These are phyloP conservation scores for Metschnikowia matae DNA, from an alignment of 805 yeast genomes.

Conservation along the genomic window DNA sequence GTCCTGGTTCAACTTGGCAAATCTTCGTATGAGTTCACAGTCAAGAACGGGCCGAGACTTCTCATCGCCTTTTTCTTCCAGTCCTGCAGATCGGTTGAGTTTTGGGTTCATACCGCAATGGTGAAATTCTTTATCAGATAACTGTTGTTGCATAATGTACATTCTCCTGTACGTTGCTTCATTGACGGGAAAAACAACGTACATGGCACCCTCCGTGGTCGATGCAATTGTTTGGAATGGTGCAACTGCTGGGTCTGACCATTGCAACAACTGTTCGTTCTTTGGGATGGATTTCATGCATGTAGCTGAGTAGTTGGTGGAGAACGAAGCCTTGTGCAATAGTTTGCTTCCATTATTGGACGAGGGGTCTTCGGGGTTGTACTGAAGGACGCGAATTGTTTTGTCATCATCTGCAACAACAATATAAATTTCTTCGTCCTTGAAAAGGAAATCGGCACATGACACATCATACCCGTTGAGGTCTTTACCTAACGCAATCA, in stretches of 20 bases:
- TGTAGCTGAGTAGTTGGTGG: conserved; percentile 58
- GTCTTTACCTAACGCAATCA: conserved; percentile 76
- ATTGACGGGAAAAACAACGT: conserved; percentile 65
- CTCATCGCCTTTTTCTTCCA: conserved; percentile 30
- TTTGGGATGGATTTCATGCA: conserved; percentile 47
- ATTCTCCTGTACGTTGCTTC: conserved; percentile 77
- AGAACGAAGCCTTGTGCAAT: conserved; percentile 65
- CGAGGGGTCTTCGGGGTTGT: conserved; percentile 87
- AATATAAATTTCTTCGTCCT: conserved; percentile 64
- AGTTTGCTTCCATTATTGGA: conserved; percentile 78
- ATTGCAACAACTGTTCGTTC: conserved; percentile 30
- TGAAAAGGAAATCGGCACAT: conserved; percentile 71
- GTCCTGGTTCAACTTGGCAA: conserved; percentile 53
- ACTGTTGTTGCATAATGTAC: conserved; percentile 82
- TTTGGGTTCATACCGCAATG: conserved; percentile 79
- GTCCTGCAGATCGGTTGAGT: conserved; percentile 52
- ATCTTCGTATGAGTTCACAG: conserved; percentile 51
- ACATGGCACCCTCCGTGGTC: conserved; percentile 75
- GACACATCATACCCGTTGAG: conserved; percentile 56
- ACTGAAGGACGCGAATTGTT: conserved; percentile 68
- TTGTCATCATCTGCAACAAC: conserved; percentile 66
- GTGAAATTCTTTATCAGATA: conserved; percentile 71
- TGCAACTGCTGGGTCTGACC: conserved; percentile 24
- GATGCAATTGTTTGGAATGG: conserved; percentile 66
- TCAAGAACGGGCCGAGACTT: conserved; percentile 64